Evolutionary conservation across 495 filamentous ascomycete genomes (phyloP).

Genomic region (Penicillium argentinense): DNA sequence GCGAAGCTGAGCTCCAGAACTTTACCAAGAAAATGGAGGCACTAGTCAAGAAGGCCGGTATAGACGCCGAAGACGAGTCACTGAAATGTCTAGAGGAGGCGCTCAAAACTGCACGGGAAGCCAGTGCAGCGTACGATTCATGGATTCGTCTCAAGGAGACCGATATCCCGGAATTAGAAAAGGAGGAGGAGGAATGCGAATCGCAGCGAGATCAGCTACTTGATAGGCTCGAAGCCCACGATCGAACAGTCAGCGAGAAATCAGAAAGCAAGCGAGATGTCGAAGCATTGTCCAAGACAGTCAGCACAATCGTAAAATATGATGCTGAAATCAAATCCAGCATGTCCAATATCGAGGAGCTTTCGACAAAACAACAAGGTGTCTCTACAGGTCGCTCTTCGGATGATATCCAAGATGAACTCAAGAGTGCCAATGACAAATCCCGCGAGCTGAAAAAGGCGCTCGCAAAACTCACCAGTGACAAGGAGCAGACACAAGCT

Average conservation of each 20-base stretch:
- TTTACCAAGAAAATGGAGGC: conserved; percentile 62
- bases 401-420: conserved; percentile 81
- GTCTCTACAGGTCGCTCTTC: conserved; percentile 61
- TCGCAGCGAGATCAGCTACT: conserved; percentile 59
- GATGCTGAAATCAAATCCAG: conserved; percentile 67
- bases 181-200: conserved; percentile 57
- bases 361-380: conserved; percentile 69
- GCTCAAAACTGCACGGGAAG: conserved; percentile 57
- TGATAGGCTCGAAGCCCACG: conserved; percentile 69
- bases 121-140: conserved; percentile 66
- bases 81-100: conserved; percentile 52
- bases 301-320: conserved; percentile 72
- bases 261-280: conserved; percentile 68
- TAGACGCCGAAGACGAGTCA: conserved; percentile 53
- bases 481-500: conserved; percentile 69
- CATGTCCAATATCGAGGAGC: conserved; percentile 66
- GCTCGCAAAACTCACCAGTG: conserved; percentile 60
- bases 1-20: conserved; percentile 54
- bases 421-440: conserved; percentile 66
- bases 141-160: conserved; percentile 64
- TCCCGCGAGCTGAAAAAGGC: conserved; percentile 58
- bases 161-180: conserved; percentile 69
- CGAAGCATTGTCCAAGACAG: conserved; percentile 71
- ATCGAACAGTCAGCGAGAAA: conserved; percentile 63
- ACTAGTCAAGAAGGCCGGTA: conserved; percentile 53